Conservation (phyloP, 768 basidiomycete species). For the Gymnopilus junonius region DNA sequence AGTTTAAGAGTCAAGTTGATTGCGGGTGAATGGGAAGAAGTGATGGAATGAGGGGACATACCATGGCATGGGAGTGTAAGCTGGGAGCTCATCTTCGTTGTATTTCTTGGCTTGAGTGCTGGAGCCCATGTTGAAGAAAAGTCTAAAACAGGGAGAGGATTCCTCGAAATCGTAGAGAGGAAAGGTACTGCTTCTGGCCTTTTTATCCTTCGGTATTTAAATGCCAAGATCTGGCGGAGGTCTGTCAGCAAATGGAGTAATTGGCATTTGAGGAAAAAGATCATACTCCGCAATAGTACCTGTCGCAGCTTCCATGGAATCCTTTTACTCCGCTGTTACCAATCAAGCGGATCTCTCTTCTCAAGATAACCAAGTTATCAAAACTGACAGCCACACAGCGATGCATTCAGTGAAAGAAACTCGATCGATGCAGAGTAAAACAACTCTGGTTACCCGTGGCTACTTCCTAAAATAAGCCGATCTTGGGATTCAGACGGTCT, state of each 20-base stretch:
- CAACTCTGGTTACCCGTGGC: slow-evolving; percentile 15
- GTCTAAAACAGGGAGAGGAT: slow-evolving; percentile 15
- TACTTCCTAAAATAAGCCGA: slow-evolving; percentile 14
- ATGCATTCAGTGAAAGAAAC: neutral
- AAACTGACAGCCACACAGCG: slow-evolving; percentile 6
- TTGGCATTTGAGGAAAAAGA: neutral
- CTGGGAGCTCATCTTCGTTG: slow-evolving; percentile 44
- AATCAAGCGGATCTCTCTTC: slow-evolving; percentile 9
- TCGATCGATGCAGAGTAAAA: slow-evolving; percentile 13
- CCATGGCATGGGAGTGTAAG: slow-evolving; percentile 53
- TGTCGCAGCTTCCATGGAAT: slow-evolving; percentile 5
- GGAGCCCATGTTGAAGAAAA: slow-evolving; percentile 24
- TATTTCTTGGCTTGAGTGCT: slow-evolving; percentile 29
- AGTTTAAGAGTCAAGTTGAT: neutral
- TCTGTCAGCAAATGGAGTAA: slow-evolving; percentile 15
- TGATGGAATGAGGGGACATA: slow-evolving; percentile 20
- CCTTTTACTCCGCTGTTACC: slow-evolving; percentile 9
- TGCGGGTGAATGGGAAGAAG: neutral
- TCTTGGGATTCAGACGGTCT: slow-evolving; percentile 1
- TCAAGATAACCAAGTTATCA: neutral
- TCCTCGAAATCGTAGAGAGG: slow-evolving; percentile 4
- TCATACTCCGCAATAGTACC: slow-evolving; percentile 4
- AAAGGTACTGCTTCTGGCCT: slow-evolving; percentile 7
- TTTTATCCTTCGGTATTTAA: slow-evolving; percentile 20
- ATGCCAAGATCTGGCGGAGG: slow-evolving; percentile 12